phyloP scores from a whole-genome alignment of 2,329 filamentous ascomycete genomes.

The Colletotrichum godetiae region DNA sequence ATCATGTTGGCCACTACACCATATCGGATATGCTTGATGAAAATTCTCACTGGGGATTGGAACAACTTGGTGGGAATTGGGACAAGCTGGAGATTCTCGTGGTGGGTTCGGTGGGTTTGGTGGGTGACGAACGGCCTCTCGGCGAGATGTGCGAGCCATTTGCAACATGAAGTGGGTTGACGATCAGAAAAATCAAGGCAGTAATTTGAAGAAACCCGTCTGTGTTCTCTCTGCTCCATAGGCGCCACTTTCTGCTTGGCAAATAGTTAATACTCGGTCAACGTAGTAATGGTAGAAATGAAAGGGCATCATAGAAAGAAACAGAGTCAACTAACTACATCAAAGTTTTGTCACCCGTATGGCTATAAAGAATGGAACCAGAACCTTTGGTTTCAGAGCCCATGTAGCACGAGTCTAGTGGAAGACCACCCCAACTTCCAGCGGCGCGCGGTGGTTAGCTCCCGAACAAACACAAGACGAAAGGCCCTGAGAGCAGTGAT shows the following conservation, averaged over 20 bases:
- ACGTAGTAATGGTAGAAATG: no score
- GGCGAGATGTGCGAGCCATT: background rate
- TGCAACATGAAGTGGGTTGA: background rate
- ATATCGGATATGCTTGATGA: slow-evolving; percentile 10
- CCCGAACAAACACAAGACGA: no score
- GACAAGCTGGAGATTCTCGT: background rate
- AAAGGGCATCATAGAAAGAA: no score
- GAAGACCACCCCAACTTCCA: no score
- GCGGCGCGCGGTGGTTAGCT: no score
- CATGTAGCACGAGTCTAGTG: no score
- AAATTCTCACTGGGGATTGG: fast-evolving
- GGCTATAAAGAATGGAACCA: no score
- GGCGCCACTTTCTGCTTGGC: background rate
- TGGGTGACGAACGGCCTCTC: background rate
- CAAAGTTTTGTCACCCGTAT: no score
- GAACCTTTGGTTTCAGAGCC: no score
- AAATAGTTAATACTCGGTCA: background rate
- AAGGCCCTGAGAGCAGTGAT: no score
- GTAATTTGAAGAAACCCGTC: background rate
- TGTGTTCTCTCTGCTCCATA: background rate
- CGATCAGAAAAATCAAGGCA: background rate
- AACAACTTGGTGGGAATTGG: background rate
- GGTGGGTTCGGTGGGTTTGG: background rate
- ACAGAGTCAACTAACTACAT: no score
- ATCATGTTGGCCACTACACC: slow-evolving; percentile 33